These are phyloP conservation scores for Xenoacremonium recifei DNA, from an alignment of 2,329 filamentous ascomycete species.

Conservation along the genomic window DNA sequence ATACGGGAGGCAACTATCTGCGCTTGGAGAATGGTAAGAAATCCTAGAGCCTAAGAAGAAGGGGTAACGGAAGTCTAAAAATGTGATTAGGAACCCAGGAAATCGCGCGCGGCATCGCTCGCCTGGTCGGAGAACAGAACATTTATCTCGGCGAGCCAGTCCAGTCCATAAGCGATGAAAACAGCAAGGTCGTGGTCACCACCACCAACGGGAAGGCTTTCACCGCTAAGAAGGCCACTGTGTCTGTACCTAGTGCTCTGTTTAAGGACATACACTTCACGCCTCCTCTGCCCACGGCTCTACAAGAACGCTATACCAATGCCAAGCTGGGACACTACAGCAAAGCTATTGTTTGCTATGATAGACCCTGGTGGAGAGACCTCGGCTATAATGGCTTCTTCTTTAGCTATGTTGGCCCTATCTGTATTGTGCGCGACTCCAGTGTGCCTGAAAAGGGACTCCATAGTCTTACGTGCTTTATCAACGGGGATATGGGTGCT, in stretches of 20 bases:
- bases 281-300: slow-evolving; percentile 39
- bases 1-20: slow-evolving; percentile 34
- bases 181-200: slow-evolving; percentile 13
- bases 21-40: slow-evolving; percentile 24
- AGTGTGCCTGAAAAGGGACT: slow-evolving; percentile 28
- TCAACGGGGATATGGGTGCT: slow-evolving; percentile 35
- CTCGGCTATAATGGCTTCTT: slow-evolving; percentile 36
- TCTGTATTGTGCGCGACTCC: slow-evolving; percentile 39
- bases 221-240: slow-evolving; percentile 39
- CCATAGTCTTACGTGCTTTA: slow-evolving; percentile 40
- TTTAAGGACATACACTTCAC: slow-evolving; percentile 44
- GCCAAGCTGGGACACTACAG: slow-evolving; percentile 43
- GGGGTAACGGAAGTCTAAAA: slow-evolving; percentile 1
- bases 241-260: slow-evolving; percentile 49
- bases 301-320: slow-evolving; percentile 32
- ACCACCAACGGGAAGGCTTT: slow-evolving; percentile 23
- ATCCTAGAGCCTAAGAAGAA: neutral
- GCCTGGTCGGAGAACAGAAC: slow-evolving; percentile 20
- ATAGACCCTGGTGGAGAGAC: slow-evolving; percentile 34
- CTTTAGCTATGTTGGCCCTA: slow-evolving; percentile 39
- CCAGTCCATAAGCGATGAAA: slow-evolving; percentile 19
- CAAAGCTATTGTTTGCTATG: slow-evolving; percentile 37
- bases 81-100: slow-evolving; percentile 26
- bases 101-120: slow-evolving; percentile 26
- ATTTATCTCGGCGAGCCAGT: slow-evolving; percentile 20